These are phyloP conservation scores for Cercospora janseana DNA, from an alignment of 2,329 filamentous ascomycete species.

Conservation along the genomic window DNA sequence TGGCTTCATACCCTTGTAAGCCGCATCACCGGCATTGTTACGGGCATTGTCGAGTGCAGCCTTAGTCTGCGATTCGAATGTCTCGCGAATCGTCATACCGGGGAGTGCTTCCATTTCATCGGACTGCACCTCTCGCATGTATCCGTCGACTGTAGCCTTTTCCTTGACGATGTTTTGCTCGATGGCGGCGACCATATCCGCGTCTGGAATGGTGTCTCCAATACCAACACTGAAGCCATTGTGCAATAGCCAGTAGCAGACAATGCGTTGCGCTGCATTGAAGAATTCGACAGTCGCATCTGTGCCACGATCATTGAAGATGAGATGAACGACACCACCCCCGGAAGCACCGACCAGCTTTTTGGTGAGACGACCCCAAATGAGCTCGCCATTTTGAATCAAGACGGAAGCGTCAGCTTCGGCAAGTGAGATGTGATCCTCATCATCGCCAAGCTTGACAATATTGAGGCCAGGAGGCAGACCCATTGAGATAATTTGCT, in stretches of 20 bases:
- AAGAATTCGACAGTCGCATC: conserved; percentile 90
- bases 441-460: conserved; percentile 52
- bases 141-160: conserved; percentile 74
- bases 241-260: conserved; percentile 96
- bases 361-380: conserved; percentile 89
- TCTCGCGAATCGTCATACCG: conserved; percentile 98
- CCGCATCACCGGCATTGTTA: conserved; percentile 91
- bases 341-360: conserved; percentile 88
- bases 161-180: conserved; percentile 76
- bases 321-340: conserved; percentile 90
- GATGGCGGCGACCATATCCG: conserved; percentile 77
- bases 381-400: conserved; percentile 81
- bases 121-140: conserved; percentile 75
- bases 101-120: conserved; percentile 89
- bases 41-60: conserved; percentile 91
- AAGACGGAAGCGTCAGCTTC: conserved; percentile 63
- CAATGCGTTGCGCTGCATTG: conserved; percentile 89
- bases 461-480: conserved; percentile 83
- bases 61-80: conserved; percentile 95
- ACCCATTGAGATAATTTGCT: conserved; percentile 93
- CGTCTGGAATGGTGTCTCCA: conserved; percentile 94
- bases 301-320: conserved; percentile 90
- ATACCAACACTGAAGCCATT: conserved; percentile 98
- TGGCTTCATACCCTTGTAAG: conserved; percentile 89
- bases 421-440: conserved; percentile 32